Percentiles rank a stretch among this genome's conserved stretches.
These are phyloP conservation scores for Lachnellula cervina DNA, from an alignment of 2,329 filamentous ascomycete genomes.

Conservation along the genomic window DNA sequence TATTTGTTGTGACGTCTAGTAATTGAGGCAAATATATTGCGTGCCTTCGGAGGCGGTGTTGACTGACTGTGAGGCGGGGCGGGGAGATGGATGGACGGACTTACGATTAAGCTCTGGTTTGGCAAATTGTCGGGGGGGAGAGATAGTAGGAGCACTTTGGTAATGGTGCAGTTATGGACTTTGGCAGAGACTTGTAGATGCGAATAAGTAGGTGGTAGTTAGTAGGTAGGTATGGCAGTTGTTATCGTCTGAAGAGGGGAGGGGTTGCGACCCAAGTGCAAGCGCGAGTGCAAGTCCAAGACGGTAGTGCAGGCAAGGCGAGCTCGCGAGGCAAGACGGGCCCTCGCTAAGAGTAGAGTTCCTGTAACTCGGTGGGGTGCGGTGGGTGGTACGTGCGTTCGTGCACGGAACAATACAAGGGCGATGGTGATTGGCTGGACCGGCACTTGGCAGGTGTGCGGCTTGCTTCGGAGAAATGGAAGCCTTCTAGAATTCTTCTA, in stretches of 20 bases:
- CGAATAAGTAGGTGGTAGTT: neutral
- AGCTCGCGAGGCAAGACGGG: neutral
- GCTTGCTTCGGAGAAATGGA: neutral
- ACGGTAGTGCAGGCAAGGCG: neutral
- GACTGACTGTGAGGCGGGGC: neutral
- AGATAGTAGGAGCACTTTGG: neutral
- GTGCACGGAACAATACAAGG: neutral
- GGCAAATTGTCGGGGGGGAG: neutral
- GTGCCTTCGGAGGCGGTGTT: neutral
- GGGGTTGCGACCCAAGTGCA: neutral
- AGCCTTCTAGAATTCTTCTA: neutral
- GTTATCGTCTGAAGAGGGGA: neutral
- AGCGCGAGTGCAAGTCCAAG: neutral
- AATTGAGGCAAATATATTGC: neutral
- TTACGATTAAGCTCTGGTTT: neutral
- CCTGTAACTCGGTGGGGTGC: neutral
- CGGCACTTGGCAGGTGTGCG: neutral
- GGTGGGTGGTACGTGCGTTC: no score
- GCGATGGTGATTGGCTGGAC: neutral
- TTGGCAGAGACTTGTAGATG: no score
- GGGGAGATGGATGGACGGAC: neutral
- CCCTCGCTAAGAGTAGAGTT: neutral
- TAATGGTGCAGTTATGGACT: neutral
- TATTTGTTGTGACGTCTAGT: neutral
- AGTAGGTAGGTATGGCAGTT: neutral